Base-by-base conservation (phyloP, 352 stramenopile species). In the Globisporangium heterothallicum region DNA sequence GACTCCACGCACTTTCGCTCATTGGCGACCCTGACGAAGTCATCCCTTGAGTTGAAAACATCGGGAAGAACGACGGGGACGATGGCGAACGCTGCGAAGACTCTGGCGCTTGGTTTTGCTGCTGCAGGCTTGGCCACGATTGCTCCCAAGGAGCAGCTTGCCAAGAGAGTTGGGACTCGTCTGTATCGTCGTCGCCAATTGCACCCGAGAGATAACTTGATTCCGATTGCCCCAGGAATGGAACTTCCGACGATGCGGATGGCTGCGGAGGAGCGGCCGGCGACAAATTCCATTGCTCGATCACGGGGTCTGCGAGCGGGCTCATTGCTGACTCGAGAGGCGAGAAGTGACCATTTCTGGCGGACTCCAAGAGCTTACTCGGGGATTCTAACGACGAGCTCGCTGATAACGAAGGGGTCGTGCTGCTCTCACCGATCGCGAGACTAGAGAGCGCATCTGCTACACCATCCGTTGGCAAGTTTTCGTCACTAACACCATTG, bases 251-350 rank as follows among this genome's bases (percentile, higher is more conserved):
- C 1, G 58, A 19, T 5, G 9, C 61, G 10, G 66, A 58, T 35
- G 56, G 48, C 24, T 79, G 75, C 5, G 78, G 70, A 10, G 70
- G 60, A 21, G 63, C 60, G 13, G 69, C 76, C 46, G 77, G 76
- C 41, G 80, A 89, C 22, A 92, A 36, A 35, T 85, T 88, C 80
- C 80, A 92, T 42, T 88, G 78, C 56, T 92, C 80, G 36, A 89
- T 88, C 49, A 85, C 72, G 7, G 74, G 75, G 30, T 88, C 78
- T n/a, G 66, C 63, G 26, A 88, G 62, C 45, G 72, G 67, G 42
- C 68, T 74, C 27, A 82, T 58, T n/a, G 74, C 68, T 12, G 74
- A 71, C 9, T 77, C 66, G 13, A 88, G 57, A 19, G 80, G 78
- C 18, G 78, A 89, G 34, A 84, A 49, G 55, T 70, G 50, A 21